Evolutionary conservation across 331 rosid genomes (phyloP), one percentile per base, ranked within the genome.

Genomic region (Phaseolus coccineus): DNA sequence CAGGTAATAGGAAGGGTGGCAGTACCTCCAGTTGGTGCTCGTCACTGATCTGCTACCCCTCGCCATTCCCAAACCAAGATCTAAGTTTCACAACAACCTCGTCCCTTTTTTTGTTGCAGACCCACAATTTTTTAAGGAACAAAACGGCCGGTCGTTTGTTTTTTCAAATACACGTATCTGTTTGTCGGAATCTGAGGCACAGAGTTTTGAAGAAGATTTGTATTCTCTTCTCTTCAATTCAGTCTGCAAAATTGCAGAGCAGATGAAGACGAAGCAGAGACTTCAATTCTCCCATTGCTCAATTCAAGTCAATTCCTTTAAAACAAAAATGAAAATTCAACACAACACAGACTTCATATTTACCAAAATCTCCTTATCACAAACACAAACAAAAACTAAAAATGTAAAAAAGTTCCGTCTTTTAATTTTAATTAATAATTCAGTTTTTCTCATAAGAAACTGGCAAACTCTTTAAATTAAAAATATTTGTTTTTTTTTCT

Each of bases 1-100:
- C 28, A 95, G 89, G 76, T 95, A 95, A 84, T 95, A 93, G 59
- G 91, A 80, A 1, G 98, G 98, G 55, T 95, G 71, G 30, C 93
- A 95, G 50, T 88, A 89, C 80, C 93, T 91, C 92, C 91, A 90
- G 47, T 77, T 86, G 70, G 87, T 73, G 8, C 81, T 68, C 3
- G 82, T 71, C 57, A 88, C 83, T 24, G 98, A 89, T 88, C 96
- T 90, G 79, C 75, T 80, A 15, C 72, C 84, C 88, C 97, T 87
- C 30, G 91, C 98, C 98, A 94, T 94, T 80, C n/a, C 63, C 71
- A 44, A 33, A 10, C 40, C 62, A 73, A 69, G 66, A 81, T 77
- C 74, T 61, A 84, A 82, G 5, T 53, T 58, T 70, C 48, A 31
- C 14, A 71, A 13, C 30, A 73, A 73, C 52, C 27, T 22, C 39